These are phyloP conservation scores for Diddensiella santjacobensis DNA, from an alignment of 805 yeast genomes.

Conservation along the genomic window DNA sequence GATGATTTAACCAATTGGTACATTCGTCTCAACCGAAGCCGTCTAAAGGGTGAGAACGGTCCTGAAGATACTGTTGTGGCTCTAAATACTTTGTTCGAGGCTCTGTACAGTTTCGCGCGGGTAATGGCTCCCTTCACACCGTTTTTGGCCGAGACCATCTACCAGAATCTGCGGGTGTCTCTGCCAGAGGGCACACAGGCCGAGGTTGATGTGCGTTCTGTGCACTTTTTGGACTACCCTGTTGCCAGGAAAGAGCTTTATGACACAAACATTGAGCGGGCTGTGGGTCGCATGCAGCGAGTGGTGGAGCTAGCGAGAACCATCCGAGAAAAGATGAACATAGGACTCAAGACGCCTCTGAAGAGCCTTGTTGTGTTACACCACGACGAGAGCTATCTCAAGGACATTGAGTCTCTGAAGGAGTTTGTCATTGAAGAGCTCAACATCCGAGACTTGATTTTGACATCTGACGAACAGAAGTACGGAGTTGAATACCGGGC, in stretches of 20 bases:
- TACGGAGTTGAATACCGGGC: conserved; percentile 91
- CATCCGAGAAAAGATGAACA: conserved; percentile 92
- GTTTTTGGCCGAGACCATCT: conserved; percentile 85
- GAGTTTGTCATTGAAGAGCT: conserved; percentile 84
- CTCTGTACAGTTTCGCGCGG: conserved; percentile 79
- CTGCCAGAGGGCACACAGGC: conserved; percentile 42
- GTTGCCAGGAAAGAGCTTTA: conserved; percentile 71
- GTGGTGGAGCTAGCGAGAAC: conserved; percentile 95
- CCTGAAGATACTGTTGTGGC: conserved; percentile 80
- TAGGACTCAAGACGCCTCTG: conserved; percentile 92
- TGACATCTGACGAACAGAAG: conserved; percentile 85
- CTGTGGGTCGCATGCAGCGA: conserved; percentile 93
- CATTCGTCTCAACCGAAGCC: conserved; percentile 95
- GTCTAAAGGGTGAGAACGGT: conserved; percentile 94
- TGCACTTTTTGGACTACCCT: conserved; percentile 93
- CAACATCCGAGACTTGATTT: conserved; percentile 81
- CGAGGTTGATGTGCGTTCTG: conserved; percentile 68
- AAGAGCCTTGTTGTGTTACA: conserved; percentile 83
- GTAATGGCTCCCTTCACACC: conserved; percentile 99
- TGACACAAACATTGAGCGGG: conserved; percentile 69
- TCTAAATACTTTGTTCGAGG: conserved; percentile 86
- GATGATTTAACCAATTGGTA: conserved; percentile 98
- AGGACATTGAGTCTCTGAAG: conserved; percentile 73
- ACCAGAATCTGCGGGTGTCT: conserved; percentile 61
- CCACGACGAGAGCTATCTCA: conserved; percentile 66